phyloP scores from a whole-genome alignment of 139 green algal genomes.

The Picochlorum costavermella region DNA sequence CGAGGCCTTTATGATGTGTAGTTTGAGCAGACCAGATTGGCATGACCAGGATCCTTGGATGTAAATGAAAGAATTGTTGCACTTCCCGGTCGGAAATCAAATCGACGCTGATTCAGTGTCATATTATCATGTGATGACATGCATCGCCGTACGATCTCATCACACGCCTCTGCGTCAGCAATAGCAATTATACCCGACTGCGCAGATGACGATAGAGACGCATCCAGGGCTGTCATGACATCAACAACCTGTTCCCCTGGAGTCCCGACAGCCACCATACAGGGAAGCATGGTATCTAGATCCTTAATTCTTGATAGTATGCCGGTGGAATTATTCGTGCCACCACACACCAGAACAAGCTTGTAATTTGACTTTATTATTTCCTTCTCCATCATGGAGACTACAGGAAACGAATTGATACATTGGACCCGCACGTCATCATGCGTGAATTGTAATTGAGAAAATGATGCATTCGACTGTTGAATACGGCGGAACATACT shows the following conservation, averaged over 20 bases:
- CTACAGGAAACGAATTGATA: background rate
- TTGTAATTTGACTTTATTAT: conserved; percentile 1
- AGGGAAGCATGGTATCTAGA: background rate
- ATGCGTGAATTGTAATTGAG: conserved; percentile 65
- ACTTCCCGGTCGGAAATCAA: too few relatives aligned
- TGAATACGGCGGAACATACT: conserved; percentile 69
- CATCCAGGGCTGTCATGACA: conserved; percentile 11
- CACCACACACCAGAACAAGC: conserved; percentile 6
- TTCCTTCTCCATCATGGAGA: background rate
- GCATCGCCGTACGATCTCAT: conserved; percentile 11
- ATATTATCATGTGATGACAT: background rate
- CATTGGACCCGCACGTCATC: background rate
- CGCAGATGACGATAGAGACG: conserved; percentile 7
- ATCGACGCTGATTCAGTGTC: too few relatives aligned
- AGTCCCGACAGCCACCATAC: conserved; percentile 8
- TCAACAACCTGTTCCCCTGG: conserved; percentile 5
- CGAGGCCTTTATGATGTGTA: background rate
- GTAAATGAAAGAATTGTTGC: too few relatives aligned
- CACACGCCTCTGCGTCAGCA: conserved; percentile 15
- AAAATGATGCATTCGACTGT: conserved; percentile 67
- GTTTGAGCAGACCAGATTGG: too few relatives aligned
- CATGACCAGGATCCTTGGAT: background rate
- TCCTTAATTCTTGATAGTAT: background rate
- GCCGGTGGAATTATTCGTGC: background rate
- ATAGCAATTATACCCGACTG: conserved; percentile 8